These are phyloP conservation scores for Penicillium diatomitis DNA, from an alignment of 495 filamentous ascomycete species.

Conservation along the genomic window DNA sequence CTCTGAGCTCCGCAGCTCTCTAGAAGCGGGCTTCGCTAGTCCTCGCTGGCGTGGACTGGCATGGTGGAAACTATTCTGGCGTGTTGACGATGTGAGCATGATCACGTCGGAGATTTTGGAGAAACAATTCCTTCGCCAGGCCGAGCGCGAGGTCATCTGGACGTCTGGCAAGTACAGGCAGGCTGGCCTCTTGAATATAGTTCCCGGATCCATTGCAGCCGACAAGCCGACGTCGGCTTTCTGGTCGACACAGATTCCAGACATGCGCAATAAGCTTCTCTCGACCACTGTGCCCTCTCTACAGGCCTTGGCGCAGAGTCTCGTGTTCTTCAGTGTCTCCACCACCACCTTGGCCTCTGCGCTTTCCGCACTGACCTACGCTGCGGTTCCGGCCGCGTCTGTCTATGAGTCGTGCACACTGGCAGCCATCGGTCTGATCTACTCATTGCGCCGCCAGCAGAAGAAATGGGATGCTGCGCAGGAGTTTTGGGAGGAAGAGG, in stretches of 20 bases:
- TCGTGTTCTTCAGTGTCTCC: slow-evolving; percentile 65
- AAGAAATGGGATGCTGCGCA: slow-evolving; percentile 66
- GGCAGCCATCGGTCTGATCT: slow-evolving; percentile 68
- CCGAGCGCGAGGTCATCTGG: slow-evolving; percentile 69
- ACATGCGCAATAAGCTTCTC: slow-evolving; percentile 46
- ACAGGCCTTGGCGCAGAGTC: slow-evolving; percentile 69
- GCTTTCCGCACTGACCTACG: slow-evolving; percentile 59
- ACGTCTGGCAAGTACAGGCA: slow-evolving; percentile 73
- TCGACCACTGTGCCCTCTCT: slow-evolving; percentile 59
- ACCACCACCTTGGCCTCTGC: slow-evolving; percentile 53
- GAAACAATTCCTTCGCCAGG: slow-evolving; percentile 59
- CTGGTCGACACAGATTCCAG: slow-evolving; percentile 38
- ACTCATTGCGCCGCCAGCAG: slow-evolving; percentile 67
- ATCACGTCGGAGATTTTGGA: slow-evolving; percentile 68
- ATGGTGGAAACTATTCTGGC: slow-evolving; percentile 97
- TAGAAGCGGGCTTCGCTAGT: slow-evolving; percentile 64
- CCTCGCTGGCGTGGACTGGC: slow-evolving; percentile 62
- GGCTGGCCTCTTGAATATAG: slow-evolving; percentile 42
- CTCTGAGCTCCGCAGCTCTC: slow-evolving; percentile 66
- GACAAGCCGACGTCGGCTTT: slow-evolving; percentile 14
- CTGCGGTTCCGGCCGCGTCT: slow-evolving; percentile 45
- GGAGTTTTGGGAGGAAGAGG: slow-evolving; percentile 61
- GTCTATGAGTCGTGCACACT: slow-evolving; percentile 72
- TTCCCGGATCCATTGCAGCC: slow-evolving; percentile 1
- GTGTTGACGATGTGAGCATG: slow-evolving; percentile 81